These are phyloP conservation scores for Neoboletus brunneissimus DNA, from an alignment of 768 basidiomycete genomes.

Conservation along the genomic window DNA sequence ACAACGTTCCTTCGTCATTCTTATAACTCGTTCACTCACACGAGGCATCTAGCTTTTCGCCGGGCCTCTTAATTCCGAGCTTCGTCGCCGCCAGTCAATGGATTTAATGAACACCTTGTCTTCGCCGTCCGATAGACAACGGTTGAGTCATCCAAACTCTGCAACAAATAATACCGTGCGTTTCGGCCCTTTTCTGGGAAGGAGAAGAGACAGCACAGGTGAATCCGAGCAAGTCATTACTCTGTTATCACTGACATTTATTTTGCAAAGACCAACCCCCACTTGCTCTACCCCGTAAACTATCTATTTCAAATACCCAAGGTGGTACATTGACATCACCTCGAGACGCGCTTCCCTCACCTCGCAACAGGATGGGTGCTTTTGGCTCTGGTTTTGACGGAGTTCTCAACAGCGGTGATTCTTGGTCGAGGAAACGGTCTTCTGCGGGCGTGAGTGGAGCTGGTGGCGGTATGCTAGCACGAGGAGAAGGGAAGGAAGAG, in stretches of 20 bases:
- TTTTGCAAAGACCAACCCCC: slow-evolving; percentile 54
- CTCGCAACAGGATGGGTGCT: slow-evolving; percentile 58
- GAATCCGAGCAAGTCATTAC: slow-evolving; percentile 7
- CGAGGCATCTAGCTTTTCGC: slow-evolving; percentile 64
- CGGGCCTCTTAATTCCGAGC: slow-evolving; percentile 78
- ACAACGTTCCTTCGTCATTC: slow-evolving; percentile 6
- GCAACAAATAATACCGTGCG: slow-evolving; percentile 54
- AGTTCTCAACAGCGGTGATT: slow-evolving; percentile 62
- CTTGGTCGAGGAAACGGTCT: slow-evolving; percentile 66
- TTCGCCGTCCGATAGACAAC: slow-evolving; percentile 58
- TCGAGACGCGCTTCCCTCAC: slow-evolving; percentile 62
- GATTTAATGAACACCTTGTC: slow-evolving; percentile 65
- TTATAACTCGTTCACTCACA: slow-evolving; percentile 24
- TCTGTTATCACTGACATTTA: slow-evolving; percentile 6
- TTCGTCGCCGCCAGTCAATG: slow-evolving; percentile 79
- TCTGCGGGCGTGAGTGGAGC: slow-evolving; percentile 54
- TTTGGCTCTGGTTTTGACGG: slow-evolving; percentile 67
- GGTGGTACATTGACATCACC: slow-evolving; percentile 48
- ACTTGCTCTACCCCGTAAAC: slow-evolving; percentile 57
- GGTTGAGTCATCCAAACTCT: slow-evolving; percentile 50
- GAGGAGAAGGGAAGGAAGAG: slow-evolving; percentile 40
- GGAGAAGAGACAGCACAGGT: slow-evolving; percentile 75
- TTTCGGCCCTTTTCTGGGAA: slow-evolving; percentile 53
- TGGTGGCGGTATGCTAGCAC: slow-evolving; percentile 32
- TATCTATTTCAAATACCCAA: slow-evolving; percentile 64